Conservation (phyloP, 2,329 filamentous ascomycete genomes). For the Colletotrichum horii region DNA sequence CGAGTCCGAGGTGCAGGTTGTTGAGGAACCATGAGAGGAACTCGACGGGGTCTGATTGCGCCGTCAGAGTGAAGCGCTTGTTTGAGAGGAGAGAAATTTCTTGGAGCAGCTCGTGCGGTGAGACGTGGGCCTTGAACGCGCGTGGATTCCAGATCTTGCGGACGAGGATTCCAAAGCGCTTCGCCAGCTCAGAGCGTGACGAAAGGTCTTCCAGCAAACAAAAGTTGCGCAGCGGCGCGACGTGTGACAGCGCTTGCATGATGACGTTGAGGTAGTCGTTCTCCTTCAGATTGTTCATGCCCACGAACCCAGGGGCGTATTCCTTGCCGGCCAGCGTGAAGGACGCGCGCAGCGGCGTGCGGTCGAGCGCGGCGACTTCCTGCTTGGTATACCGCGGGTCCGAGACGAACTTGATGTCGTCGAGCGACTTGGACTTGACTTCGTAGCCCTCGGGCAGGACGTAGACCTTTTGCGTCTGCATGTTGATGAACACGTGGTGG, state of each 20-base stretch:
- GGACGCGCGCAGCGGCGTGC: slow-evolving; percentile 56
- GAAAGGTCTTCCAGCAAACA: slow-evolving; percentile 86
- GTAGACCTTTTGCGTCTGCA: slow-evolving; percentile 89
- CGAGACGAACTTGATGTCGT: slow-evolving; percentile 98
- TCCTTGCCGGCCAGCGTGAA: slow-evolving; percentile 84
- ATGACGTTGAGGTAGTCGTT: slow-evolving; percentile 99
- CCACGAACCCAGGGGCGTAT: slow-evolving; percentile 93
- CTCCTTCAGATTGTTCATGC: slow-evolving; percentile 99
- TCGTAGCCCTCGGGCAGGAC: slow-evolving; percentile 97
- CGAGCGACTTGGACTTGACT: slow-evolving; percentile 90
- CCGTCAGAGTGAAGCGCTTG: slow-evolving; percentile 89
- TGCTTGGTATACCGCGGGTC: slow-evolving; percentile 84
- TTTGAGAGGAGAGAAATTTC: slow-evolving; percentile 89
- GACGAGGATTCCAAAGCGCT: slow-evolving; percentile 86
- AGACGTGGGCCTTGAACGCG: slow-evolving; percentile 96
- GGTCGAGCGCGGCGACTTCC: slow-evolving; percentile 83
- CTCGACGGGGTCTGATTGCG: slow-evolving; percentile 93
- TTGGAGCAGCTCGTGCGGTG: slow-evolving; percentile 94
- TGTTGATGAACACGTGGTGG: slow-evolving; percentile 98
- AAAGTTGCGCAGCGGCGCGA: slow-evolving; percentile 87
- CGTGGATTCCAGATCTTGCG: slow-evolving; percentile 98
- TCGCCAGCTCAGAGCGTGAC: slow-evolving; percentile 76
- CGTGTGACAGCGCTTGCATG: slow-evolving; percentile 89
- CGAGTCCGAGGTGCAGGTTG: slow-evolving; percentile 88
- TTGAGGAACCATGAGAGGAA: slow-evolving; percentile 98